Evolutionary conservation across 805 yeast genomes (phyloP), one percentile per base, ranked within the genome.

Genomic region (Ogataea dorogensis): DNA sequence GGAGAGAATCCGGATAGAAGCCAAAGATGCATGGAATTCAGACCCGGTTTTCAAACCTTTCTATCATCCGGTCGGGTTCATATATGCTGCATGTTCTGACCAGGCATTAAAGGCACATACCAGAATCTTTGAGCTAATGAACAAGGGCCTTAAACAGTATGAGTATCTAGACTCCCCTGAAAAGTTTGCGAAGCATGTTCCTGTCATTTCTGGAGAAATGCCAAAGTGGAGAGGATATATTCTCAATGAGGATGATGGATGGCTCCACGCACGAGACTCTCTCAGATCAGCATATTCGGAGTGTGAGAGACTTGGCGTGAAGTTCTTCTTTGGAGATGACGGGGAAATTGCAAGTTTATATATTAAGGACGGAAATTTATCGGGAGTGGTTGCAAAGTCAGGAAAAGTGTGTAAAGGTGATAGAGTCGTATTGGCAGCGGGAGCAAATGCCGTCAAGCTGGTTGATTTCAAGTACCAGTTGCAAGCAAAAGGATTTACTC

Each of bases 391-490:
- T 5, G 43, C 58, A 2, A 44, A 51, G 22, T 51, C 50, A 24
- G 67, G 67, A 8, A 38, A 46, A 6, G 18, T 33, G 1, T 56
- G 51, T 31, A 31, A 36, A 7, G 65, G 59, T 2, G 54, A 59
- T 27, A 53, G 54, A 31, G 53, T 64, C 5, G 21, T 69, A 3
- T 37, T 69, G 3, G 44, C 63, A 1, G 40, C 58, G 18, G 73
- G 73, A 22, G 69, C 73, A 0, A 43, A 59, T 17, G 59, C 70
- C 1, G 65, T 64, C 0, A 40, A 33, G 11, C 20, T 69, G 5
- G 33, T 68, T 5, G 57, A 65, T 36, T 47, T 61, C 28, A 36
- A 50, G 10, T 28, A 36, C 9, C 51, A 65, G 36, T 55, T 63
- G 20, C 51, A 61, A 3, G 63, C 72, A 1, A 53, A 65, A 2